These are phyloP conservation scores for Russula abietina DNA, from an alignment of 768 basidiomycete species.

Conservation along the genomic window DNA sequence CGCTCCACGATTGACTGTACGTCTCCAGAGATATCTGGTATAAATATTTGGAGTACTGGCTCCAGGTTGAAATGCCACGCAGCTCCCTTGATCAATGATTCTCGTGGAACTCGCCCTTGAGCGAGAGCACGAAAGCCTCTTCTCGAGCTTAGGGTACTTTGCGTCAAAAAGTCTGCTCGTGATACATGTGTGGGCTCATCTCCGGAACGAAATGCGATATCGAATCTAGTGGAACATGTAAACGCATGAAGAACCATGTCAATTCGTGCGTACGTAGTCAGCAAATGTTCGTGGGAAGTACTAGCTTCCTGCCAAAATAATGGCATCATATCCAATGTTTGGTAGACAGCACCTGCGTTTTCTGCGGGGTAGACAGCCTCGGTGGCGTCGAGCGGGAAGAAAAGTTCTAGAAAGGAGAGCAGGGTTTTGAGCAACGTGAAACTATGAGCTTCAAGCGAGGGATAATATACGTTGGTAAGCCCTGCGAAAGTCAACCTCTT, in stretches of 20 bases:
- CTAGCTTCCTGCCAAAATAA: slow-evolving; percentile 51
- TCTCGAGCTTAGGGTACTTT: slow-evolving; percentile 44
- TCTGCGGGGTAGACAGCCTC: slow-evolving; percentile 26
- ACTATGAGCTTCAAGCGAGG: not conserved
- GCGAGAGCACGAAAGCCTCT: slow-evolving; percentile 49
- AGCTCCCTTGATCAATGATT: slow-evolving; percentile 37
- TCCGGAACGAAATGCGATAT: slow-evolving; percentile 52
- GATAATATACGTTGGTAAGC: slow-evolving; percentile 50
- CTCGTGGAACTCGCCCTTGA: slow-evolving; percentile 42
- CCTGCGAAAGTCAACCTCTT: slow-evolving; percentile 43
- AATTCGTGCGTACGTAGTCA: slow-evolving; percentile 49
- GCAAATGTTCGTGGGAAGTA: slow-evolving; percentile 43
- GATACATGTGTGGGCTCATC: slow-evolving; percentile 40
- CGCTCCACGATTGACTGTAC: slow-evolving; percentile 34
- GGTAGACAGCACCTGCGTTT: slow-evolving; percentile 38
- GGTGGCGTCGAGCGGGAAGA: slow-evolving; percentile 15
- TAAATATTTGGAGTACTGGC: slow-evolving; percentile 40
- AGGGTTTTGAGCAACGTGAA: not conserved
- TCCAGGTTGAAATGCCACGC: slow-evolving; percentile 51
- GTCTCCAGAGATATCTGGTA: slow-evolving; percentile 35
- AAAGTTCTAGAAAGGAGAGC: slow-evolving; percentile 23
- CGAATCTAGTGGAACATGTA: slow-evolving; percentile 42
- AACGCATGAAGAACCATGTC: not conserved
- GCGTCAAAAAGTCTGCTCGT: slow-evolving; percentile 55
- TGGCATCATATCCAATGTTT: slow-evolving; percentile 49